Percentiles rank a stretch among this genome's conserved stretches.
phyloP scores from a whole-genome alignment of 768 basidiomycete genomes.

The Lactifluus pinguis region DNA sequence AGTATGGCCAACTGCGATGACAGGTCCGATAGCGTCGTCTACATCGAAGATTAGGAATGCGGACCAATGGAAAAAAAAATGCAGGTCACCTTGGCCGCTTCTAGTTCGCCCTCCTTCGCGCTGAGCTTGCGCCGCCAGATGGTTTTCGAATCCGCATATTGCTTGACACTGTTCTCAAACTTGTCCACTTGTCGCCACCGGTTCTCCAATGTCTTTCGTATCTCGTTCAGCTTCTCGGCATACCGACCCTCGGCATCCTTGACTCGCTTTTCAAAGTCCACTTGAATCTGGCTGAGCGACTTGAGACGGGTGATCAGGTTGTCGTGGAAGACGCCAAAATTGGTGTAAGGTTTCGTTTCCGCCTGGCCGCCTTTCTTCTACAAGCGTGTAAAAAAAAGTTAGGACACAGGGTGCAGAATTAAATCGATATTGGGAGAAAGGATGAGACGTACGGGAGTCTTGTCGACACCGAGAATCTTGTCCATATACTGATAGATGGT shows the following conservation, averaged over 20 bases:
- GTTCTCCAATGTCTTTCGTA: constrained; percentile 80
- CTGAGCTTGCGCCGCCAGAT: constrained; percentile 76
- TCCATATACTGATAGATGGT: constrained; percentile 95
- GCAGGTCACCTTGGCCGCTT: constrained; percentile 66
- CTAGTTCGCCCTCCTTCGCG: constrained; percentile 84
- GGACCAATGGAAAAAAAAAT: constrained; percentile 7
- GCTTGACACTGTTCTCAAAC: constrained; percentile 80
- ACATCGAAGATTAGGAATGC: neutral
- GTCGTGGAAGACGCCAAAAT: constrained; percentile 91
- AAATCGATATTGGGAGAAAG: neutral
- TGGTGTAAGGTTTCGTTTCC: constrained; percentile 88
- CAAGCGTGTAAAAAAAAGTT: neutral
- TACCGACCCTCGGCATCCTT: constrained; percentile 73
- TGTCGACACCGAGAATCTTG: constrained; percentile 84
- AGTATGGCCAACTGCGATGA: constrained; percentile 55
- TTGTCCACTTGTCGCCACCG: constrained; percentile 91
- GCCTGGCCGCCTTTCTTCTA: constrained; percentile 70
- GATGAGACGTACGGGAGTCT: constrained; percentile 54
- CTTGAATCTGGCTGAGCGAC: constrained; percentile 71
- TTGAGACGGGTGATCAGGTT: constrained; percentile 85
- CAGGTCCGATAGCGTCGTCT: constrained; percentile 72
- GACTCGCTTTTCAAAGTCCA: constrained; percentile 76
- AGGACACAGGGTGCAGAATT: neutral
- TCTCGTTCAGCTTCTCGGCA: constrained; percentile 60
- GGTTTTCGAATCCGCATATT: constrained; percentile 69